phyloP scores from a whole-genome alignment of 805 yeast species.

The Lachancea thermotolerans region DNA sequence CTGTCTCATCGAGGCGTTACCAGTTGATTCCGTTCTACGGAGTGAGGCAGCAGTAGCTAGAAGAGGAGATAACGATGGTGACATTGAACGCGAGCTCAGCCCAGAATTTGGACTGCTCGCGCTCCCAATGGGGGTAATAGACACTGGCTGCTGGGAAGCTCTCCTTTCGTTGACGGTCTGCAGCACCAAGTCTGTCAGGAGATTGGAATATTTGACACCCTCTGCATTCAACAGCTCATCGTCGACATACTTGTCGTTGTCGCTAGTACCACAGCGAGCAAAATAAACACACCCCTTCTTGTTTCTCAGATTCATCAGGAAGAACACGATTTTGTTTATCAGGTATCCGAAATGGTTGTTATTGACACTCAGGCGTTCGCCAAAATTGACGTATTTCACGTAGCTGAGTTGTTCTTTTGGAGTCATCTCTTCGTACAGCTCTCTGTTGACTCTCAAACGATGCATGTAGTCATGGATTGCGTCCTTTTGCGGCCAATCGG shows the following conservation, averaged over 20 bases:
- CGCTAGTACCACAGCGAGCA: conserved; percentile 65
- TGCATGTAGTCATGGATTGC: conserved; percentile 75
- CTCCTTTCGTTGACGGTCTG: conserved; percentile 28
- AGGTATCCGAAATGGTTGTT: conserved; percentile 82
- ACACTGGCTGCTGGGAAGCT: conserved; percentile 1
- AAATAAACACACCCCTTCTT: conserved; percentile 87
- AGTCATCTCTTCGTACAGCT: conserved; percentile 66
- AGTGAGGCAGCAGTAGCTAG: conserved; percentile 22
- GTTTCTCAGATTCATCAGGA: conserved; percentile 83
- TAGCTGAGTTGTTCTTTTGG: conserved; percentile 53
- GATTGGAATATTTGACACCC: conserved; percentile 62
- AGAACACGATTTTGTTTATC: conserved; percentile 84
- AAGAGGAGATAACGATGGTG: conserved; percentile 20
- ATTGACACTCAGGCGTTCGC: conserved; percentile 73
- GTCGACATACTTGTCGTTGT: conserved; percentile 48
- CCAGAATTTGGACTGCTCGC: not conserved
- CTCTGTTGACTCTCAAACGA: conserved; percentile 61
- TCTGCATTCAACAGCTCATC: conserved; percentile 79
- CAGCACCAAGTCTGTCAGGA: conserved; percentile 52
- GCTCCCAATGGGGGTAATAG: not conserved
- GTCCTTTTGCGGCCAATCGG: conserved; percentile 60
- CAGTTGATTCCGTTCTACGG: conserved; percentile 21
- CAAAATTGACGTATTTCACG: conserved; percentile 85
- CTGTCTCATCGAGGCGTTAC: conserved; percentile 28
- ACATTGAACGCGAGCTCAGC: conserved; percentile 4